A percentile compares a stretch with the other conserved stretches of the same genome.
These are phyloP conservation scores for Teratosphaeria zuluensis DNA, from an alignment of 2,329 filamentous ascomycete genomes.

Conservation along the genomic window DNA sequence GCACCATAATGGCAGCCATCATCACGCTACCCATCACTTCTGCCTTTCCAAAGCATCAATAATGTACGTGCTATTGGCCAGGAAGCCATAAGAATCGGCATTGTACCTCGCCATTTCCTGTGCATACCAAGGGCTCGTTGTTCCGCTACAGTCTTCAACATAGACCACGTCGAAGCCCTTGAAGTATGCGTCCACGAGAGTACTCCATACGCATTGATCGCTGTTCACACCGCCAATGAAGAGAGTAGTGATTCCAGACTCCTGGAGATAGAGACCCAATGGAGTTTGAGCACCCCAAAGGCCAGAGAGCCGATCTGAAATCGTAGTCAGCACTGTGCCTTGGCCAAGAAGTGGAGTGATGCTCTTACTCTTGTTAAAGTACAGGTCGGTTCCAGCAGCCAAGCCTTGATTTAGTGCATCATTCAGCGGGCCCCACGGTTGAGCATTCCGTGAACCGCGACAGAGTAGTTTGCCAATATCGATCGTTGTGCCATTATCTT, in stretches of 20 bases:
- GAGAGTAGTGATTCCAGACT: conserved; percentile 24
- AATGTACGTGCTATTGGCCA: conserved; percentile 11
- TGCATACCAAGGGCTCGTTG: conserved; percentile 23
- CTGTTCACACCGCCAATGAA: conserved; percentile 26
- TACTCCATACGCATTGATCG: conserved; percentile 26
- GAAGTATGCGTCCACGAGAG: conserved; percentile 25
- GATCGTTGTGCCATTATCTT: conserved; percentile 15
- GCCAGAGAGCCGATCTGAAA: conserved; percentile 18
- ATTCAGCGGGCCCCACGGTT: conserved; percentile 21
- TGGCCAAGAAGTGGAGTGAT: not conserved
- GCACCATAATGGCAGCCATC: not conserved
- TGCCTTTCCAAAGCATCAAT: conserved; percentile 9
- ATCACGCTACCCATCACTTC: not conserved
- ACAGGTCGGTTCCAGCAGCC: conserved; percentile 18
- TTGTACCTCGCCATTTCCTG: conserved; percentile 23
- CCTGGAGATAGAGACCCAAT: conserved; percentile 21
- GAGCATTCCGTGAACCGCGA: conserved; percentile 22
- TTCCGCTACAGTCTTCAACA: conserved; percentile 21
- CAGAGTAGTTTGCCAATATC: conserved; percentile 19
- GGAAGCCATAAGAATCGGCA: conserved; percentile 14
- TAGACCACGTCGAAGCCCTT: conserved; percentile 26
- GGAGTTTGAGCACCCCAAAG: conserved; percentile 26
- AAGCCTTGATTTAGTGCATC: conserved; percentile 19
- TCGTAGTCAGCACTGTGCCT: conserved; percentile 1
- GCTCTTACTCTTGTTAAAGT: conserved; percentile 21